Evolutionary conservation across 768 basidiomycete species (phyloP), one percentile per base, ranked within the genome.

Genomic region (Inosperma sp.): DNA sequence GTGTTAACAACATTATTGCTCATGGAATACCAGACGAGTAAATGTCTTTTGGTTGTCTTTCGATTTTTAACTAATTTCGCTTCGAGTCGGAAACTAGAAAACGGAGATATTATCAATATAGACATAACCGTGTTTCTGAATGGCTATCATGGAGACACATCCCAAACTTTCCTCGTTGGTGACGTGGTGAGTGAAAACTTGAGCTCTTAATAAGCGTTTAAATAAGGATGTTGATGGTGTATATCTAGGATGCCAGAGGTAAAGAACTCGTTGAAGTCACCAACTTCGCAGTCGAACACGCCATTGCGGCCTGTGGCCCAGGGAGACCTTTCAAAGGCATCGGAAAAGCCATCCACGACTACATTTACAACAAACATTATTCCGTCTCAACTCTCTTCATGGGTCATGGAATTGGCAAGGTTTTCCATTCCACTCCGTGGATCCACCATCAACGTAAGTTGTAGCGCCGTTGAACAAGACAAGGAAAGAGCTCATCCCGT

Each of bases 11-110:
- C 57, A 70, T 95, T 27, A 76, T 93, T 40, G 79, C 77, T 8
- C 92, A 96, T 62, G 93, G 93, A 1, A 93, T 96, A 50, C 93
- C 93, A 23, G 91, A 95, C 70, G 79, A 88, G 91, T 93, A 56
- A 57, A 80, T 21, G 33, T 14, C 6, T 23, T 22, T 33, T 39
- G 9, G n/a, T 19, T 13, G 36, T 9, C 36, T n/a, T 40, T 13
- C 1, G 17, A 9, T 12, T 31, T 26, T n/a, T 7, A 2, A 31
- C 48, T 48, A 46, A 12, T 22, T 48, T 31, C 40, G 33, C 37
- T 21, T 48, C 8, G 56, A 93, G 92, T 51, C 88, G 92, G 29
- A 82, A 81, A 0, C 75, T 96, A 3, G 78, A 86, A 62, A 74
- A 88, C 39, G 87, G 86, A 1, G 93, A 96, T 55, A 87, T 96